Evolutionary conservation across 306 rosid species (phyloP), one percentile per base, ranked within the genome.

Genomic region (Oemleria cerasiformis): DNA sequence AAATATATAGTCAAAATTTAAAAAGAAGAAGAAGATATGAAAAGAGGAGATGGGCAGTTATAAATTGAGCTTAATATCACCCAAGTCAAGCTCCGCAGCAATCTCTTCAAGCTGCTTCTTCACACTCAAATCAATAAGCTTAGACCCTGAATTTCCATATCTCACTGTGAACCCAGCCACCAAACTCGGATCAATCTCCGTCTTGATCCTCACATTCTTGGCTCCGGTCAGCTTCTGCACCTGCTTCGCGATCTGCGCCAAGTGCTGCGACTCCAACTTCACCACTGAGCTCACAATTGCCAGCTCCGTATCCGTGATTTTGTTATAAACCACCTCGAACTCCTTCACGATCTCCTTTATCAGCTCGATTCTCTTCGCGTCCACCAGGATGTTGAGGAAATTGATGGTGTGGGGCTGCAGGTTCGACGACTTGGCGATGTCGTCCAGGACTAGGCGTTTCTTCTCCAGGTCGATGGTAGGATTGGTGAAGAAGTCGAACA

Each of bases 171-270:
- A 94, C 30, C 99, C 99, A 1, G 97, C 99, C 20, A 91, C 90
- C 78, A 94, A 70, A 70, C 80, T 84, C 0, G 95, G 86, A 41
- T 94, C 99, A 21, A 91, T 80, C 72, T 59, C 73, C 0, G 95
- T 85, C 80, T 87, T 94, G 54, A 88, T 85, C 85, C 97, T 87
- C 66, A 94, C 96, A 19, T 91, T 94, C 58, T 86, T 85, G 0
- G 97, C 89, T 4, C 96, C 99, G 0, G 92, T 91, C 44, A 94
- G 81, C 68, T 91, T 94, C 92, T 94, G 99, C 67, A 94, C 96
- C 86, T 89, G 97, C 83, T 91, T 94, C 13, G 95, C 96, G 4
- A 94, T 94, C 86, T 94, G 97, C 8, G 99, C 83, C 84, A 94
- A 67, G 77, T 94, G 97, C 81, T 91, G 87, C 48, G 93, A 76